Base-by-base conservation (phyloP, 2,329 filamentous ascomycete genomes). In the Diaporthe ilicicola region DNA sequence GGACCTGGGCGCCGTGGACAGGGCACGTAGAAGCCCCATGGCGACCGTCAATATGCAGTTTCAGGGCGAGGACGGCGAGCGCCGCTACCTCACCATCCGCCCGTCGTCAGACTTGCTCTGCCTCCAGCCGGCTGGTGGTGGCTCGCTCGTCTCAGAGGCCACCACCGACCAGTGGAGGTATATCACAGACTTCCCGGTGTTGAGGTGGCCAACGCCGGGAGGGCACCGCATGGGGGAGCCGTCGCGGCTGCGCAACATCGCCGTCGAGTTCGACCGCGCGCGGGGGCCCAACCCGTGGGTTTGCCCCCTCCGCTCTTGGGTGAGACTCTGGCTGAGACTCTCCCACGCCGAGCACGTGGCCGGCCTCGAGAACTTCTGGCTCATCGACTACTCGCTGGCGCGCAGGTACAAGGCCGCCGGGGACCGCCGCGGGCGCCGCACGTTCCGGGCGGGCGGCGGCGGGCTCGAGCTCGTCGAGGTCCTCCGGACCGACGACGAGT, bases 151-250 rank as follows among this genome's bases (percentile, higher is more conserved):
- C 53, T 13, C 32, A 10, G 10, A 1, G 12, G 4, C 5, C 4
- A 1, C 5, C 19, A 3, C 9, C 6, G 2, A 27, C n/a, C 2
- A 17, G 6, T 42, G 34, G n/a, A 4, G 15, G 1, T 1, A 7
- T 13, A 1, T 61, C 15, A 24, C 29, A 27, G 1, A 34, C 9
- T 17, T 22, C 10, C n/a, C 24, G 3, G 4, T 13, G 3, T 61
- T 61, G 37, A 29, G 55, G 24, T 29, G 39, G 55, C 22, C 15
- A 24, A 2, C 2, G 1, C 6, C 22, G 1, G 6, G 8, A 15
- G 37, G 13, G 1, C 37, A 12, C 29, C 17, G 22, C 27, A 19
- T 24, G 2, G 13, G 32, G 32, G 4, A 9, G 17, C 24, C 50
- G 3, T 17, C 5, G 15, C 55, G 12, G 24, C 2, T 22, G 1